phyloP scores from a whole-genome alignment of 805 yeast genomes.

The Metschnikowia vanudenii region DNA sequence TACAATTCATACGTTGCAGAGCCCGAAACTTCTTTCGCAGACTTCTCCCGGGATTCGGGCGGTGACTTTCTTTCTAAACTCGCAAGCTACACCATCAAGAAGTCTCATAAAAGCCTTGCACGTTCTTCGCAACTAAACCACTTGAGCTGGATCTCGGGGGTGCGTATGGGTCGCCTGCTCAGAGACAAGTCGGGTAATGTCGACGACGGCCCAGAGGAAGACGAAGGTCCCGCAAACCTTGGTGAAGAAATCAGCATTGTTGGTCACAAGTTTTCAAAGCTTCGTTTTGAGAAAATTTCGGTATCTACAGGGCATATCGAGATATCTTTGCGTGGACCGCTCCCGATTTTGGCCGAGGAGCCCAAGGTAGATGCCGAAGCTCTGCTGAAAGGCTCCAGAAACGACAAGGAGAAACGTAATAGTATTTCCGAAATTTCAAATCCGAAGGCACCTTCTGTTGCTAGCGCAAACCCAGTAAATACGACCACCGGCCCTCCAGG shows the following conservation, averaged over 20 bases:
- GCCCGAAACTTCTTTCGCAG: conserved; percentile 36
- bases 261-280: conserved; percentile 85
- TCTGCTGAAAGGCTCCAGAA: not conserved
- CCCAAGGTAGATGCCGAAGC: not conserved
- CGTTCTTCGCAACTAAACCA: conserved; percentile 55
- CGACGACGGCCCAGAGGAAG: conserved; percentile 18
- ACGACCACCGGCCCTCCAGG: not conserved
- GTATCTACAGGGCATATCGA: conserved; percentile 81
- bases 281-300: conserved; percentile 81
- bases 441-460: not conserved
- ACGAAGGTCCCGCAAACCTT: conserved; percentile 54
- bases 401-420: not conserved
- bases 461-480: not conserved
- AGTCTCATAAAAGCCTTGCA: conserved; percentile 35
- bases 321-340: conserved; percentile 69
- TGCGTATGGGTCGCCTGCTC: conserved; percentile 59
- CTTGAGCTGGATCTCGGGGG: conserved; percentile 91
- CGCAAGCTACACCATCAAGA: conserved; percentile 35
- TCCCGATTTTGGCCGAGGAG: conserved; percentile 17
- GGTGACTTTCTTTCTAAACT: conserved; percentile 39
- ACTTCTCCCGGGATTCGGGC: conserved; percentile 30
- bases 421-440: conserved; percentile 1
- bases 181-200: conserved; percentile 24
- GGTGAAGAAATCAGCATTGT: conserved; percentile 91
- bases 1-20: conserved; percentile 38